Base-by-base conservation (phyloP, 1,139 yeast species). In the Diutina scorzettiae region DNA sequence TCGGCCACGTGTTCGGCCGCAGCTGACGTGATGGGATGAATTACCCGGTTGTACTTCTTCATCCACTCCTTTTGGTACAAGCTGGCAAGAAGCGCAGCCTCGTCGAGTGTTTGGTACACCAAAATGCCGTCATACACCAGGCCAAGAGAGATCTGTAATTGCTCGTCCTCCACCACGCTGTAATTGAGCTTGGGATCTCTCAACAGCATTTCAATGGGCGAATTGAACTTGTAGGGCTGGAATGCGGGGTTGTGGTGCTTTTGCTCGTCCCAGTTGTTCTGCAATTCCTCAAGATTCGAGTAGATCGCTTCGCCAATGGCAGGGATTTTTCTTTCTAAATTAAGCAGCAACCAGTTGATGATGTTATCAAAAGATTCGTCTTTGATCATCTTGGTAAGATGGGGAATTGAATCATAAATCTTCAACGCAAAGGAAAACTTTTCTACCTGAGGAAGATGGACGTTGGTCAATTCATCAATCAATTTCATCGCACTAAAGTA, bases 401-500 rank as follows among this genome's bases (percentile, higher is more conserved):
- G 74, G 0, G 97, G 96, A 5, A 89, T 76, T 0, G 95, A 78
- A 40, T 73, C 75, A 49, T 82, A 73, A 41, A 82, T 78, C 51
- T 75, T 76, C 42, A 74, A 72, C 11, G 95, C 78, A 57, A 91
- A 86, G 33, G 82, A 82, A 54, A 83, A 84, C 45, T 76, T 76
- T 43, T 81, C 78, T 19, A 81, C 80, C 45, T 82, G 80, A 34
- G 79, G 78, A 42, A 83, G 63, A 50, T 83, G 87, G 37, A 82
- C 66, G 45, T 72, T 75, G 1, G 69, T 62, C 50, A 91, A 64
- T 53, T 81, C 93, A 47, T 86, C 91, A 44, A 87, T 64, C 49
- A 84, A 75, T 55, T 86, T 86, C 51, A 91, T 72, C 0, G 97
- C 96, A 47, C 83, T 83, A 59, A 86, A 91, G 53, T 85, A 84